These are phyloP conservation scores for Bretschneidera sinensis DNA, from an alignment of 345 rosid genomes.

Conservation along the genomic window DNA sequence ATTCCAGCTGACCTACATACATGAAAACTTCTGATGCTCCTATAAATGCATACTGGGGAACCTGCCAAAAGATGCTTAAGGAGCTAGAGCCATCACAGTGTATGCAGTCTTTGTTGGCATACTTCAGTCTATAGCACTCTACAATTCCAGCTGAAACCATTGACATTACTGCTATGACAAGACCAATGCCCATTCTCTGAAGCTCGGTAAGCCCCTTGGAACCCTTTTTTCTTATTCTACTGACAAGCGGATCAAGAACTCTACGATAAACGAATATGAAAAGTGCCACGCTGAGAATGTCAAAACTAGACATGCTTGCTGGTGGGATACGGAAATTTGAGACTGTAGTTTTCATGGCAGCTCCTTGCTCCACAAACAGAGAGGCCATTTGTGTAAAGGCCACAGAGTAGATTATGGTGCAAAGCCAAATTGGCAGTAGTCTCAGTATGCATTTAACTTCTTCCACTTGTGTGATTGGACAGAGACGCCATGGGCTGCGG, in stretches of 20 bases:
- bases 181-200: too few relatives aligned
- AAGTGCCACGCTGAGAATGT: too few relatives aligned
- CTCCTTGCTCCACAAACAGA: conserved; percentile 97
- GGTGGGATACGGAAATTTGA: conserved; percentile 76
- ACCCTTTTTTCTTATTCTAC: too few relatives aligned
- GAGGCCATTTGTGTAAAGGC: conserved; percentile 99
- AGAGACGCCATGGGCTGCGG: conserved; percentile 64
- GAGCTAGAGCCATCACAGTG: conserved; percentile 87
- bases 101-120: conserved; percentile 58
- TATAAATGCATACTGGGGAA: conserved; percentile 81
- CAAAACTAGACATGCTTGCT: too few relatives aligned
- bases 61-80: conserved; percentile 96
- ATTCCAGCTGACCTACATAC: too few relatives aligned
- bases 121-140: too few relatives aligned
- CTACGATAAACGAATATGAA: too few relatives aligned
- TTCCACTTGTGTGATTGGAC: conserved; percentile 94
- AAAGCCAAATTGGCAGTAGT: too few relatives aligned
- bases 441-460: conserved; percentile 97
- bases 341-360: conserved; percentile 84
- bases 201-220: too few relatives aligned
- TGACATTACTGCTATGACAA: too few relatives aligned
- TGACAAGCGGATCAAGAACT: too few relatives aligned
- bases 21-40: conserved; percentile 99
- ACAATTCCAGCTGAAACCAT: too few relatives aligned
- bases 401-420: conserved; percentile 87